Evolutionary conservation across 768 basidiomycete genomes (phyloP).

Genomic region (Auriculariales sp.): DNA sequence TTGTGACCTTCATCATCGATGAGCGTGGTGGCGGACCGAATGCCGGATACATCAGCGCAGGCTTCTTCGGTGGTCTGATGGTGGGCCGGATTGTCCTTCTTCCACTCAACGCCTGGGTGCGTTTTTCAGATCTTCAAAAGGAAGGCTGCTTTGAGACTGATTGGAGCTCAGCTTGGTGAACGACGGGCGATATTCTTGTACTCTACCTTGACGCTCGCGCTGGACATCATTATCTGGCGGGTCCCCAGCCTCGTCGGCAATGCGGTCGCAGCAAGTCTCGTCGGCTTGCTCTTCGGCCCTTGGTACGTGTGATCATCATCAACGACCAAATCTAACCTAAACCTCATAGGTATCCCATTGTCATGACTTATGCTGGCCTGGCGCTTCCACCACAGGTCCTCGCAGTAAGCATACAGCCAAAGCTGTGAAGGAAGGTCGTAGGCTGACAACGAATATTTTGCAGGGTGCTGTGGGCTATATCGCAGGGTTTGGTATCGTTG

Average conservation of each 20-base stretch:
- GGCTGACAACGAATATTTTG: neutral
- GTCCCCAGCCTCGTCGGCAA: constrained; percentile 49
- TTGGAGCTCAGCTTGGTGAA: constrained; percentile 21
- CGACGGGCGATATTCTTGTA: constrained; percentile 23
- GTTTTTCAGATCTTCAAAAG: neutral
- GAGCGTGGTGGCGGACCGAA: constrained; percentile 8
- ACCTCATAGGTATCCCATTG: neutral
- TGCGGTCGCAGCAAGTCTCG: constrained; percentile 46
- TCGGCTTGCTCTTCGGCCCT: constrained; percentile 58
- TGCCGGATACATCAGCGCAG: constrained; percentile 19
- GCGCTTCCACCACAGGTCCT: neutral
- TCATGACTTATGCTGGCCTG: constrained; percentile 11
- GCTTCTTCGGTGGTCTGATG: constrained; percentile 31
- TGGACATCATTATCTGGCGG: constrained; percentile 31
- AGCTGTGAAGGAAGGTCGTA: neutral
- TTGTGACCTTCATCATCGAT: constrained; percentile 11
- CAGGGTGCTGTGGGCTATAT: neutral
- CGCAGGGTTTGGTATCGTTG: neutral
- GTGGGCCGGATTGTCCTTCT: constrained; percentile 39
- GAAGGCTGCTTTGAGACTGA: neutral
- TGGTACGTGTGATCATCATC: constrained; percentile 28
- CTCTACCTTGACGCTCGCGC: constrained; percentile 22
- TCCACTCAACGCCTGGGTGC: constrained; percentile 28
- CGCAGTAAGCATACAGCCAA: neutral
- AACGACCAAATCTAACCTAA: neutral